phyloP scores from a whole-genome alignment of 495 filamentous ascomycete genomes.

The Lasiosphaeria hispida region DNA sequence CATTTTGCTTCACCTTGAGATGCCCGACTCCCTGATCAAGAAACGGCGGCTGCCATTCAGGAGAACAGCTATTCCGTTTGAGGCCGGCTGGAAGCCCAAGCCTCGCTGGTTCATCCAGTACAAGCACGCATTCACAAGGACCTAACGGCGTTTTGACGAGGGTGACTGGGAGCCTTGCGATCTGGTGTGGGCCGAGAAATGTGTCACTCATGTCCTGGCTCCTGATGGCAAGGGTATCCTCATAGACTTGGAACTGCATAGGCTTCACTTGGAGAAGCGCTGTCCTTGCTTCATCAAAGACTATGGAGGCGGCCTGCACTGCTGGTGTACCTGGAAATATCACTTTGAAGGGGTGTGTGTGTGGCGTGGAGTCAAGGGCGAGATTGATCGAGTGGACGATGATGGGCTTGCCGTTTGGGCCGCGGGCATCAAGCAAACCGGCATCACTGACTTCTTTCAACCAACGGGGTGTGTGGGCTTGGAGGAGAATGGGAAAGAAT shows the following conservation, averaged over 20 bases:
- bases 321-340: constrained; percentile 13
- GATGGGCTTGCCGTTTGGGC: constrained; percentile 12
- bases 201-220: constrained; percentile 2
- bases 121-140: constrained; percentile 5
- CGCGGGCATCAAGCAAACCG: constrained; percentile 8
- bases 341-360: constrained; percentile 13
- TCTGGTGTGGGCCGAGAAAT: constrained; percentile 8
- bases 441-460: constrained; percentile 16
- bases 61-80: background rate
- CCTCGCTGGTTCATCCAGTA: constrained; percentile 14
- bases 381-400: constrained; percentile 13
- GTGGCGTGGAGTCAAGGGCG: constrained; percentile 9
- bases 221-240: constrained; percentile 8
- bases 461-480: constrained; percentile 11
- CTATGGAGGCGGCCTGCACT: constrained; percentile 11
- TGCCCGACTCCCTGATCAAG: too few species aligned
- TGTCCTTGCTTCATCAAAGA: constrained; percentile 15
- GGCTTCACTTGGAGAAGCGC: constrained; percentile 13
- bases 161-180: constrained; percentile 9
- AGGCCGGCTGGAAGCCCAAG: constrained; percentile 4
- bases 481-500: constrained; percentile 15
- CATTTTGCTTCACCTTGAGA: too few species aligned
- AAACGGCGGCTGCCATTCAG: too few species aligned
- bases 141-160: constrained; percentile 8
- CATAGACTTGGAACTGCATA: constrained; percentile 12